Evolutionary conservation across 768 basidiomycete genomes (phyloP).

Genomic region (Panus rudis): DNA sequence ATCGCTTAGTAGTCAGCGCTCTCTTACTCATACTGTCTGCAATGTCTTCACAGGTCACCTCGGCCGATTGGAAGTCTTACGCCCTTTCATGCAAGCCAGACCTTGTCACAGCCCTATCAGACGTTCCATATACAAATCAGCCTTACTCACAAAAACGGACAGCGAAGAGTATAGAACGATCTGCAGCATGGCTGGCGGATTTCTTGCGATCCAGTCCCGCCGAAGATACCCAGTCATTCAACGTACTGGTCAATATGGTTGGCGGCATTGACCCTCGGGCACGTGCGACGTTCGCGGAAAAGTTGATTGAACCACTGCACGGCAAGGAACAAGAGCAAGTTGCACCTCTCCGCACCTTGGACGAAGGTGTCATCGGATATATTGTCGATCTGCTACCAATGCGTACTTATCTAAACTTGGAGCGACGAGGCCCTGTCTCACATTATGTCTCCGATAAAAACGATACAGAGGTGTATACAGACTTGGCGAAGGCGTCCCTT

Average conservation of each 20-base stretch:
- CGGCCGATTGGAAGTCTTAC: slow-evolving; percentile 49
- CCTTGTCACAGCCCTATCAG: slow-evolving; percentile 62
- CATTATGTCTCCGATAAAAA: slow-evolving; percentile 2
- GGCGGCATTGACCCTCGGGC: slow-evolving; percentile 53
- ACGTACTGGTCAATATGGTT: slow-evolving; percentile 63
- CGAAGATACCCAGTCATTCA: slow-evolving; percentile 10
- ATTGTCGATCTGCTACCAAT: slow-evolving; percentile 58
- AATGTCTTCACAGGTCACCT: slow-evolving; percentile 48
- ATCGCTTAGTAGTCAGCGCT: not conserved
- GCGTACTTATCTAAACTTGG: slow-evolving; percentile 3
- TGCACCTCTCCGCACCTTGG: slow-evolving; percentile 46
- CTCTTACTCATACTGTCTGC: slow-evolving; percentile 1
- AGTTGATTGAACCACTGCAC: slow-evolving; percentile 48
- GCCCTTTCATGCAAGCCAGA: slow-evolving; percentile 54
- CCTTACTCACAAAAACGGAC: slow-evolving; percentile 74
- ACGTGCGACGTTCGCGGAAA: slow-evolving; percentile 54
- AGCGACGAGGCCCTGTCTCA: too few relatives aligned
- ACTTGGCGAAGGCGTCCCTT: slow-evolving; percentile 58
- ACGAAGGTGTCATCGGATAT: slow-evolving; percentile 68
- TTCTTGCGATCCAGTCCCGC: slow-evolving; percentile 30
- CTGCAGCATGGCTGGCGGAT: slow-evolving; percentile 53
- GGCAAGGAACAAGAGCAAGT: slow-evolving; percentile 48
- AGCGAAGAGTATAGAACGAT: slow-evolving; percentile 70
- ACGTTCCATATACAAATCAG: slow-evolving; percentile 57
- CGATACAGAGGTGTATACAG: slow-evolving; percentile 17